These are phyloP conservation scores for Medicago lupulina DNA, from an alignment of 306 rosid species.

Conservation along the genomic window DNA sequence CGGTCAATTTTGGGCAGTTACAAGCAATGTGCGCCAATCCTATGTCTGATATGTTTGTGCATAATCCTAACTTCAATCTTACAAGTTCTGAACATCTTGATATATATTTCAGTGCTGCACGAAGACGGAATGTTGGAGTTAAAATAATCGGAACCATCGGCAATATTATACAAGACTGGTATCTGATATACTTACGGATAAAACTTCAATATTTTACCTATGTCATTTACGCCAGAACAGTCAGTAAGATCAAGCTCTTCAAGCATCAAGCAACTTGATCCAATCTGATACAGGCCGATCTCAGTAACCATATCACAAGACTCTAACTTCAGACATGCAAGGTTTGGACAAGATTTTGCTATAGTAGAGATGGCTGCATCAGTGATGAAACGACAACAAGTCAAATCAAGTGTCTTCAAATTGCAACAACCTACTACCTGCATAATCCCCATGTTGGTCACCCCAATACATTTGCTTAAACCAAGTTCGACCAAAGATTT, in stretches of 20 bases:
- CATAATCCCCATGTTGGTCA: constrained; percentile 57
- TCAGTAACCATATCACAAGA: constrained; percentile 67
- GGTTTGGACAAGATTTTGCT: constrained; percentile 57
- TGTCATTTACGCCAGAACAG: constrained; percentile 65
- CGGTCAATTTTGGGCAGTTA: constrained; percentile 59
- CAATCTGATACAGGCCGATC: constrained; percentile 54
- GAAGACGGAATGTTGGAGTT: constrained; percentile 11
- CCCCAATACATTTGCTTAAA: constrained; percentile 72
- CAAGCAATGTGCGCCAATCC: constrained; percentile 65
- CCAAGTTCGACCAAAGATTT: constrained; percentile 69
- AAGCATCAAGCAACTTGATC: constrained; percentile 55
- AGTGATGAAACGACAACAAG: constrained; percentile 65
- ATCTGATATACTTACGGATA: not conserved
- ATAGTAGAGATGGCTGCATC: constrained; percentile 57
- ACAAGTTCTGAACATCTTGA: constrained; percentile 59
- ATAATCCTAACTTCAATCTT: constrained; percentile 67
- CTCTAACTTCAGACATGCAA: constrained; percentile 67
- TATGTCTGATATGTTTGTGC: constrained; percentile 68
- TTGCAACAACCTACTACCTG: constrained; percentile 57
- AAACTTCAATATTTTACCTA: constrained; percentile 44
- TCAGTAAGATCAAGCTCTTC: constrained; percentile 78
- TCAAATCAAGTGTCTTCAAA: constrained; percentile 66
- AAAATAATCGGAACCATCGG: constrained; percentile 19
- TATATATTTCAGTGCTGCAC: constrained; percentile 62
- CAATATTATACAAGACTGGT: constrained; percentile 8